Evolutionary conservation across 495 filamentous ascomycete species (phyloP), one percentile per base, ranked within the genome.

Genomic region (Paragyromitra xinjiangensis): DNA sequence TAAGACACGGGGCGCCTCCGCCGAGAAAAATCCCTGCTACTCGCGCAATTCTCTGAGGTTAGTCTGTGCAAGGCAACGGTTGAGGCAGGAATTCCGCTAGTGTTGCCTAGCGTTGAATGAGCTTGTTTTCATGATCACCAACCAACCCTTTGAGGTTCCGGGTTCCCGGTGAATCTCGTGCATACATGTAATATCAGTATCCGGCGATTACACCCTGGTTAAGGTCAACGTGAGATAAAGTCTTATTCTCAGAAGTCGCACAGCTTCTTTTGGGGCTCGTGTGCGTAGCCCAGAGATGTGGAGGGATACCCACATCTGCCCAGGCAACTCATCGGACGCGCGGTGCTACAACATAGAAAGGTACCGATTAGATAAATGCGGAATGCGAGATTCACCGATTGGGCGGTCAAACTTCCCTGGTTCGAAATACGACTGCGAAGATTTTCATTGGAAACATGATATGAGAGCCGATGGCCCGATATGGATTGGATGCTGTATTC

Each of bases 1-100:
- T 71, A 40, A 63, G 58, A 71, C 56, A 71, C 69, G 69, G 69
- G 58, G 56, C 56, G 26, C 22, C 69, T 53, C 69, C 56, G 69
- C 22, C 14, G 29, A 11, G 16, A 4, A 14, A 71, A 51, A 50
- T 24, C 69, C 69, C 14, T 50, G 56, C 37, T 16, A 16, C 58
- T 64, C 69, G 42, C 58, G 61, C 51, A 70, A 26, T 56, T 12
- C 44, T 29, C 40, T 58, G 19, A 56, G 51, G 14, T 26, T 68
- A 56, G 65, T 56, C 34, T 19, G 19, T n/a, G 50, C 19, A n/a
- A 58, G 55, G 22, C 55, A 29, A 29, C 51, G 51, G 67, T 9
- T 19, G n/a, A 22, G 68, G 50, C 40, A 62, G 50, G 68, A 44
- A 61, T 53, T 3, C 0, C 3, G 7, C 55, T 58, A 58, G 55